A percentile compares a stretch with the other conserved stretches of the same genome.
phyloP scores from a whole-genome alignment of 257 asterid species.

The Eustoma russellianum region DNA sequence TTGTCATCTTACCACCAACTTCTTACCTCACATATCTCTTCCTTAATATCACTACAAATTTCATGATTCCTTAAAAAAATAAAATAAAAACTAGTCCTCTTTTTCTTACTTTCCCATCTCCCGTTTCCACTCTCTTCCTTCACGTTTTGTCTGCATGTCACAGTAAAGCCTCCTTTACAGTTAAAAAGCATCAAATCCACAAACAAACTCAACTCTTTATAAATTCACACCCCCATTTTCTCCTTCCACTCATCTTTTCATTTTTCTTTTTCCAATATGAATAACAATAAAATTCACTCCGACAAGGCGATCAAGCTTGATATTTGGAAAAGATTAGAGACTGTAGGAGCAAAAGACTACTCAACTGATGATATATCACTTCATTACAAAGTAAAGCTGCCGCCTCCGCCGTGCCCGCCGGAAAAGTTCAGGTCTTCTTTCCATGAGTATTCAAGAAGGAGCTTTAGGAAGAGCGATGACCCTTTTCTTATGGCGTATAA shows the following conservation, averaged over 20 bases:
- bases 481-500: conserved; percentile 57
- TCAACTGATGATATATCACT: neutral
- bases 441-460: conserved; percentile 15
- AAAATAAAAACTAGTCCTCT: too few relatives aligned
- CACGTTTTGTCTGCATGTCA: conserved; percentile 47
- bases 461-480: conserved; percentile 38
- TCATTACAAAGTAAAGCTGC: conserved; percentile 21
- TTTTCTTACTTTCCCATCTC: conserved; percentile 17
- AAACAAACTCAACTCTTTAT: conserved; percentile 10
- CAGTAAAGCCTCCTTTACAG: conserved; percentile 23
- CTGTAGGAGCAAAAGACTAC: neutral
- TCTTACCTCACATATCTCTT: neutral
- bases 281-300: conserved; percentile 35
- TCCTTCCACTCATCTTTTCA: too few relatives aligned
- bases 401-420: conserved; percentile 44
- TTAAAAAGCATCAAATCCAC: conserved; percentile 26
- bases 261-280: conserved; percentile 19
- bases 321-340: conserved; percentile 27
- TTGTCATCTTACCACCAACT: conserved; percentile 30
- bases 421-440: conserved; percentile 19
- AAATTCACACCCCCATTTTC: neutral
- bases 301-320: conserved; percentile 67
- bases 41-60: neutral
- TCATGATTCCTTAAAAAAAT: too few relatives aligned
- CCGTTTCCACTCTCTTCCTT: conserved; percentile 13